Evolutionary conservation across 805 yeast genomes (phyloP), one percentile per base, ranked within the genome.

Genomic region (Priceomyces medius): DNA sequence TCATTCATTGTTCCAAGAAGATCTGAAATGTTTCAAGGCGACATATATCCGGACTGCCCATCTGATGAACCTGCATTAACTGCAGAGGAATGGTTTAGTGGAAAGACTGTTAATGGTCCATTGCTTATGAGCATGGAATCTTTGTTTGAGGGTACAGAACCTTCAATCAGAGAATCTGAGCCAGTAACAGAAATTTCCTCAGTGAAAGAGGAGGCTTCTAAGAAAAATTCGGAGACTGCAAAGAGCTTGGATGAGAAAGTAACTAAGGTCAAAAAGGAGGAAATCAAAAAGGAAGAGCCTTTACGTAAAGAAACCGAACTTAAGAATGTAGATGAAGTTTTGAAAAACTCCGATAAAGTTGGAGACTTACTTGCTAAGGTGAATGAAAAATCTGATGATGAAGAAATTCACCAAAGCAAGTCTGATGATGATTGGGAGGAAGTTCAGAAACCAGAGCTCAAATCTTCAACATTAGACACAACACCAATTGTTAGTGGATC

Each of bases 1-100:
- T 86, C 96, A 3, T 93, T 91, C 61, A 79, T 81, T 53, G 97
- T 91, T 43, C 99, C 99, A 50, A 81, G 98, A 73, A 85, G 89
- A 61, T 79, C 96, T 3, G 98, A 93, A 57, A 81, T 82, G 54
- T 91, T 93, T 73, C 97, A 93, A 64, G 84, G 77, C 33, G 98
- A 90, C 54, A 88, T 93, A 38, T 93, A 83, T 59, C 97, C 97
- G 3, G 95, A 86, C 63, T 86, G 91, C 20, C 93, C 95, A 20
- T 81, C 96, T 3, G 76, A 71, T 31, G 74, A 78, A 54, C 83
- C 97, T 3, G 95, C 97, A 0, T 61, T 88, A 43, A 60, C 82
- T 12, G 88, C 96, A 2, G 78, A 69, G 2, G 96, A 89, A 50
- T 93, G 88, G 84, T 74, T 81, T 42, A 64, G 64, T 16, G 98